Percentiles rank a stretch among this genome's conserved stretches.
phyloP scores from a whole-genome alignment of 495 filamentous ascomycete genomes.

The Xylaria scruposa region DNA sequence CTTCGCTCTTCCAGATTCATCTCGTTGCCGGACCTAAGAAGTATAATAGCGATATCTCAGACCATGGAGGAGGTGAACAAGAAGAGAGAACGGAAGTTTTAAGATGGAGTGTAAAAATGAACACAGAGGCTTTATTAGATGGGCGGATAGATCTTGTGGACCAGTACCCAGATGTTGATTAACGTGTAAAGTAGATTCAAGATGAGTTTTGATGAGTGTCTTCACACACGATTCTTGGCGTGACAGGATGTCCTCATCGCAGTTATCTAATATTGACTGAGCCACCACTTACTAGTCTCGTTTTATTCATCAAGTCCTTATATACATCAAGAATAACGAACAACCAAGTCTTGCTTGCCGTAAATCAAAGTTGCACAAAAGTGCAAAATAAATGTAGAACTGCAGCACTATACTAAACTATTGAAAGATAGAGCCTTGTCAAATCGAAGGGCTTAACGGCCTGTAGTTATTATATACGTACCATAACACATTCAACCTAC shows the following conservation, averaged over 20 bases:
- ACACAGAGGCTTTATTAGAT: constrained; percentile 37
- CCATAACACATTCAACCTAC: not conserved
- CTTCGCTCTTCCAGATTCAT: constrained; percentile 42
- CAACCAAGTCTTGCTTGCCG: too few relatives aligned
- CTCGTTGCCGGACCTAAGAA: constrained; percentile 34
- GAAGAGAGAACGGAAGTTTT: constrained; percentile 35
- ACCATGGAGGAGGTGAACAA: constrained; percentile 38
- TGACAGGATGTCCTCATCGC: too few relatives aligned
- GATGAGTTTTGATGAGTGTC: not conserved
- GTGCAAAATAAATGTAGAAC: too few relatives aligned
- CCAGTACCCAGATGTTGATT: constrained; percentile 37
- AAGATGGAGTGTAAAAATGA: constrained; percentile 44
- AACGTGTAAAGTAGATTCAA: not conserved
- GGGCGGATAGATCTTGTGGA: constrained; percentile 36
- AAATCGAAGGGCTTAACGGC: too few relatives aligned
- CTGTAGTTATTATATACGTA: too few relatives aligned
- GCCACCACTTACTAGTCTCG: too few relatives aligned
- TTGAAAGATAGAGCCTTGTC: too few relatives aligned
- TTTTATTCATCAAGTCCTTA: too few relatives aligned
- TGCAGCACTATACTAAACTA: too few relatives aligned
- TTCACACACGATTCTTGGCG: not conserved
- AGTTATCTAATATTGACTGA: too few relatives aligned
- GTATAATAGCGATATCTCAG: constrained; percentile 41
- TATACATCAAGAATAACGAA: too few relatives aligned
- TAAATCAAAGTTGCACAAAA: too few relatives aligned